Evolutionary conservation across 1,139 yeast genomes (phyloP), one percentile per base, ranked within the genome.

Genomic region (Sugiyamaella grinbergsii): DNA sequence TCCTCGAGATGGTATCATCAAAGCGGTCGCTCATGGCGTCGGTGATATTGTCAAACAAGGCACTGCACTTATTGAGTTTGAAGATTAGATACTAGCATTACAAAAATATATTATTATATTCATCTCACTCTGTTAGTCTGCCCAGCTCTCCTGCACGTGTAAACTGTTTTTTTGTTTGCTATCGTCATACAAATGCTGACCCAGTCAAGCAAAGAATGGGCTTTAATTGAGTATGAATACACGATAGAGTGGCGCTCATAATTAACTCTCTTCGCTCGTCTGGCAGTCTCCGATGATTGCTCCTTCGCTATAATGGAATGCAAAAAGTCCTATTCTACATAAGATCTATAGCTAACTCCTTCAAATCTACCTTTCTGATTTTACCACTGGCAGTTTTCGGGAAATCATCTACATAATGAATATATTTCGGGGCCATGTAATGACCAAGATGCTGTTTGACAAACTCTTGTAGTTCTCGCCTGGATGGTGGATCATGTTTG

Each of bases 331-430:
- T 31, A 15, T 34, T n/a, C 31, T 42, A 45, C 38, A 44, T 24
- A 23, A 34, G 24, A 3, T 46, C 45, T 19, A 38, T 47, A 20
- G 51, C 50, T 26, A 19, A 49, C 18, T 57, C 54, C 41, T 60
- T 56, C 36, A 67, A 53, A 28, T 66, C 70, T 7, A 67, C 68
- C 54, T 67, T 67, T 37, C 69, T 57, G 42, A 67, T 64, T 52
- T 67, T 67, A 8, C 71, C 71, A n/a, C 62, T 54, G 7, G 68
- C 68, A 3, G 71, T 67, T 56, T 64, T 65, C 7, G 71, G 71
- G 47, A 64, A 65, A 38, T 63, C 70, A 2, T 55, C 58, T n/a
- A 64, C 65, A 36, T 57, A 60, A 47, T 60, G 58, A 8, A 66
- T 57, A 37, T 62, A 58, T 53, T 63, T 63, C 16, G 71, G 71